phyloP scores from a whole-genome alignment of 1,284 basidiomycete species.

The Ustilago lituana region DNA sequence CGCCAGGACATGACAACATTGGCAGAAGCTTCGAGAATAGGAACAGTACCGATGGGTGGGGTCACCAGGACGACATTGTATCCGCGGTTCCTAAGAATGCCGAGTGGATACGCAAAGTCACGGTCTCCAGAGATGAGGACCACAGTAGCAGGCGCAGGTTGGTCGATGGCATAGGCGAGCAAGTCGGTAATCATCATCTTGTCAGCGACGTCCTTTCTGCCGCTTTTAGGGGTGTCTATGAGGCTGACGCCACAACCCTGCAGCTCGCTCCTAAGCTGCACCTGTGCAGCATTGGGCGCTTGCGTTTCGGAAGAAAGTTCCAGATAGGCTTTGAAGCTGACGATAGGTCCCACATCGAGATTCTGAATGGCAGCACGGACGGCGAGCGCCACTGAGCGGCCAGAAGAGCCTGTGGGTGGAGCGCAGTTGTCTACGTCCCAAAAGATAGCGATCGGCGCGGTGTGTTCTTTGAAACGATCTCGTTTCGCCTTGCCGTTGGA shows the following conservation, averaged over 20 bases:
- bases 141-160: conserved; percentile 54
- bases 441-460: conserved; percentile 54
- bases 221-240: conserved; percentile 61
- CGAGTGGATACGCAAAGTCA: conserved; percentile 62
- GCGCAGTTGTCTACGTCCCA: conserved; percentile 63
- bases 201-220: conserved; percentile 61
- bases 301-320: conserved; percentile 52
- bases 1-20: conserved; percentile 58
- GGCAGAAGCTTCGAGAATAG: conserved; percentile 58
- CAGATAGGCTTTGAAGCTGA: conserved; percentile 62
- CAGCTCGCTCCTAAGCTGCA: conserved; percentile 57
- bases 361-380: conserved; percentile 52
- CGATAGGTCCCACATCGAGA: conserved; percentile 45
- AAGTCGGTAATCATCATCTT: conserved; percentile 64
- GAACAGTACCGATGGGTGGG: conserved; percentile 57
- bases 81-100: conserved; percentile 55
- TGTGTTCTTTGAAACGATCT: conserved; percentile 30
- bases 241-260: conserved; percentile 62
- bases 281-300: conserved; percentile 46
- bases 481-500: conserved; percentile 20
- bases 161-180: conserved; percentile 59
- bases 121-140: conserved; percentile 61
- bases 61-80: conserved; percentile 58
- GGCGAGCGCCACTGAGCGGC: conserved; percentile 48
- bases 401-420: conserved; percentile 57